Evolutionary conservation across 495 filamentous ascomycete genomes (phyloP).

Genomic region (Talaromyces ruber): DNA sequence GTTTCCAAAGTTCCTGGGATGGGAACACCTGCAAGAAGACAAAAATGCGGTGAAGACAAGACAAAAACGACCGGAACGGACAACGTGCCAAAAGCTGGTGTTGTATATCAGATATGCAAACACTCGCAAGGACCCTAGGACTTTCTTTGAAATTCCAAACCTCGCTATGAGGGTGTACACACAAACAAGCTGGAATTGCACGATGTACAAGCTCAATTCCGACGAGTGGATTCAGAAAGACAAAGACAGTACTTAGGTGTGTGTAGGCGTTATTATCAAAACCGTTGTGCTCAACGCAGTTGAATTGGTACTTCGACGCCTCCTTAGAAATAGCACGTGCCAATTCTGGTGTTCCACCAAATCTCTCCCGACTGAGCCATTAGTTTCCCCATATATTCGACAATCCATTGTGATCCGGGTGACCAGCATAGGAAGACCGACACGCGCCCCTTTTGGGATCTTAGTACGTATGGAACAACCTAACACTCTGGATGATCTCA

Average conservation of each 20-base stretch:
- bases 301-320: conserved; percentile 10
- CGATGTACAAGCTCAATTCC: conserved; percentile 29
- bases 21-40: conserved; percentile 36
- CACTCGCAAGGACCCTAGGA: conserved; percentile 6
- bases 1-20: conserved; percentile 30
- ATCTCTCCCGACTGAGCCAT: conserved; percentile 19
- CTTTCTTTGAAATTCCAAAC: conserved; percentile 17
- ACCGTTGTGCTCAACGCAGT: conserved; percentile 30
- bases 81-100: conserved; percentile 28
- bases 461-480: conserved; percentile 34
- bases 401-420: conserved; percentile 31
- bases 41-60: conserved; percentile 15
- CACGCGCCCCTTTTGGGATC: conserved; percentile 27
- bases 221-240: conserved; percentile 39
- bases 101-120: background rate
- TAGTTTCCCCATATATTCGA: conserved; percentile 21
- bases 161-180: conserved; percentile 34
- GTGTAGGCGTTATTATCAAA: conserved; percentile 23
- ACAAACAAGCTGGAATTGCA: conserved; percentile 19
- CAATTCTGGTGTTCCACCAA: conserved; percentile 27
- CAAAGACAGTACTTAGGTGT: conserved; percentile 20
- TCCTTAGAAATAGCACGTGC: conserved; percentile 20
- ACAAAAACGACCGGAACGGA: conserved; percentile 17
- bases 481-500: conserved; percentile 24
- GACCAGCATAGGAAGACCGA: conserved; percentile 39